A percentile compares a stretch with the other conserved stretches of the same genome.
Evolutionary conservation across 1,284 basidiomycete genomes (phyloP).

Genomic region (Agaricales sp.): DNA sequence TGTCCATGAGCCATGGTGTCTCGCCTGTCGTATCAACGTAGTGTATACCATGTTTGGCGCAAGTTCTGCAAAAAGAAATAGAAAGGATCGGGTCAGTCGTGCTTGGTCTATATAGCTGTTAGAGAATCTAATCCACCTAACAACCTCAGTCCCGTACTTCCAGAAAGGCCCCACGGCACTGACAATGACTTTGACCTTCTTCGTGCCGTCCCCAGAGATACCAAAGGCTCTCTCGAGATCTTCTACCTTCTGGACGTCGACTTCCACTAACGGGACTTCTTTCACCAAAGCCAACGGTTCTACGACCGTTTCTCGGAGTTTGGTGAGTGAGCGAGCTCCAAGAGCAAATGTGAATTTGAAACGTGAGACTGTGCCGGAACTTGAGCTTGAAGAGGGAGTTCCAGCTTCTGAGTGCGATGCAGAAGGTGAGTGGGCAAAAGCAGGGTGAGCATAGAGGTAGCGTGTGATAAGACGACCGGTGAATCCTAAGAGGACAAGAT

Average conservation of each 20-base stretch:
- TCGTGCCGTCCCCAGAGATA: not conserved
- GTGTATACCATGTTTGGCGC: slow-evolving; percentile 41
- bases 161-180: slow-evolving; percentile 17
- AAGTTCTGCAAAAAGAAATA: slow-evolving; percentile 23
- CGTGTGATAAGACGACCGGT: slow-evolving; percentile 54
- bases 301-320: slow-evolving; percentile 21
- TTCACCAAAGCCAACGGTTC: slow-evolving; percentile 20
- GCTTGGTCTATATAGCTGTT: too few species aligned
- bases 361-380: not conserved
- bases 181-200: slow-evolving; percentile 24
- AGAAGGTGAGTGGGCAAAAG: not conserved
- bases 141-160: slow-evolving; percentile 1
- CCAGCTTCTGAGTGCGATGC: too few species aligned
- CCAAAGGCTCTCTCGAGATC: not conserved
- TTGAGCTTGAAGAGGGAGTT: slow-evolving; percentile 18
- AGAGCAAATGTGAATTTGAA: slow-evolving; percentile 25
- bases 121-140: slow-evolving; percentile 19
- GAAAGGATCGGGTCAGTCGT: too few species aligned
- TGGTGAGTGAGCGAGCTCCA: slow-evolving; percentile 22
- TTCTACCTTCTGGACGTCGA: slow-evolving; percentile 16
- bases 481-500: slow-evolving; percentile 30
- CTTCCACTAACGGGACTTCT: slow-evolving; percentile 19
- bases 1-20: slow-evolving; percentile 36
- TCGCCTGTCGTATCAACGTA: slow-evolving; percentile 63
- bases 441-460: slow-evolving; percentile 50